A percentile compares a stretch with the other conserved stretches of the same genome.
phyloP scores from a whole-genome alignment of 345 rosid species.

The Dipteronia dyeriana region DNA sequence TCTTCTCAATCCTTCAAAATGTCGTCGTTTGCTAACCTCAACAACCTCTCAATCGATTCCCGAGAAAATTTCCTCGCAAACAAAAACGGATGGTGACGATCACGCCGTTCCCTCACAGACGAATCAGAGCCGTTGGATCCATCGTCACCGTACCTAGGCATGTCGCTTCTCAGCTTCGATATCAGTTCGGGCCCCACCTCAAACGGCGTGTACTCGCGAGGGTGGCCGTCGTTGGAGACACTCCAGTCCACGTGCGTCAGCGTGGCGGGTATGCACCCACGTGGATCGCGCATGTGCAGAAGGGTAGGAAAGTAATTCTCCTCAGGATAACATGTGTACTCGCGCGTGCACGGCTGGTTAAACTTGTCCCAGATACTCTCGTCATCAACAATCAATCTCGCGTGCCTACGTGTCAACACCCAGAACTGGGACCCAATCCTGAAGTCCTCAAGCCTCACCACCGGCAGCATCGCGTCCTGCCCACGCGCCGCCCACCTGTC shows the following conservation, averaged over 20 bases:
- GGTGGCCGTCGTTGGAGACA: constrained; percentile 58
- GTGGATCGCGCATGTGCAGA: constrained; percentile 55
- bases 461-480: constrained; percentile 65
- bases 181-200: constrained; percentile 65
- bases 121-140: constrained; percentile 48
- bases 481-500: constrained; percentile 90
- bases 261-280: constrained; percentile 60
- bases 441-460: constrained; percentile 64
- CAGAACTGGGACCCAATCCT: constrained; percentile 90
- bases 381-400: constrained; percentile 64
- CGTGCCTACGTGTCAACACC: constrained; percentile 70
- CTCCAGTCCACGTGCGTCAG: constrained; percentile 85
- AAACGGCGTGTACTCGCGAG: constrained; percentile 43
- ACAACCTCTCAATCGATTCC: constrained; percentile 34
- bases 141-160: constrained; percentile 58
- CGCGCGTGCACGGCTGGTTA: constrained; percentile 49
- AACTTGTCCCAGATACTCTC: constrained; percentile 60
- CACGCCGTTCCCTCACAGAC: constrained; percentile 21
- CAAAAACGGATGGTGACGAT: constrained; percentile 49
- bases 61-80: constrained; percentile 72
- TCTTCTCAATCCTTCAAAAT: constrained; percentile 54
- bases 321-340: constrained; percentile 68
- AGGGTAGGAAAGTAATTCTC: constrained; percentile 82
- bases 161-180: constrained; percentile 30
- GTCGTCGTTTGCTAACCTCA: constrained; percentile 48